A percentile compares a stretch with the other conserved stretches of the same genome.
Evolutionary conservation across 345 rosid species (phyloP).

Genomic region (Eucalyptus tenuipes): DNA sequence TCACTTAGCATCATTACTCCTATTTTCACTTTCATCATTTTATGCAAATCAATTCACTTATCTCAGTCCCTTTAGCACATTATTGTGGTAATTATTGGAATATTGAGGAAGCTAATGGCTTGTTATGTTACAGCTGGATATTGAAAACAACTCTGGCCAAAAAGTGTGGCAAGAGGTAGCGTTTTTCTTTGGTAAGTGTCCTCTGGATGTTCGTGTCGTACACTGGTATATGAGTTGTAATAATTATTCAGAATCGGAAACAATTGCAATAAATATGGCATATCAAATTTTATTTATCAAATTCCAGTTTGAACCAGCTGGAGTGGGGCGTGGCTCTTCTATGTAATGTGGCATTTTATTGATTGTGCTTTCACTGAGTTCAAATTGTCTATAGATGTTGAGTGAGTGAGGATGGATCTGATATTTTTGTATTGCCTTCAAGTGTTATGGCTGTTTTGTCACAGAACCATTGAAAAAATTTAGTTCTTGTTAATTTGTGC

Average conservation of each 20-base stretch:
- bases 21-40: not conserved
- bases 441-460: not conserved
- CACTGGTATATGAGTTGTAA: not conserved
- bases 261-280: not conserved
- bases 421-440: not conserved
- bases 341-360: not conserved
- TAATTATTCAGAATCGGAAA: not conserved
- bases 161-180: constrained; percentile 80
- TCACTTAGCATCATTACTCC: not conserved
- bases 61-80: not conserved
- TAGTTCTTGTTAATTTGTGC: not conserved
- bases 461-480: not conserved
- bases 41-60: not conserved
- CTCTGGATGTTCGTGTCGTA: not conserved
- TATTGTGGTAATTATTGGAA: not conserved
- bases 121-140: constrained; percentile 62
- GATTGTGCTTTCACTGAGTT: not conserved
- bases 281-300: not conserved
- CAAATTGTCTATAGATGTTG: not conserved
- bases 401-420: not conserved
- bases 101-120: not conserved
- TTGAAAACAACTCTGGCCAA: constrained; percentile 73
- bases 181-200: constrained; percentile 77
- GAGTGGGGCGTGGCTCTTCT: not conserved
- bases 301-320: not conserved